Base-by-base conservation (phyloP, 2,329 filamentous ascomycete genomes). In the Bipolaris victoriae region DNA sequence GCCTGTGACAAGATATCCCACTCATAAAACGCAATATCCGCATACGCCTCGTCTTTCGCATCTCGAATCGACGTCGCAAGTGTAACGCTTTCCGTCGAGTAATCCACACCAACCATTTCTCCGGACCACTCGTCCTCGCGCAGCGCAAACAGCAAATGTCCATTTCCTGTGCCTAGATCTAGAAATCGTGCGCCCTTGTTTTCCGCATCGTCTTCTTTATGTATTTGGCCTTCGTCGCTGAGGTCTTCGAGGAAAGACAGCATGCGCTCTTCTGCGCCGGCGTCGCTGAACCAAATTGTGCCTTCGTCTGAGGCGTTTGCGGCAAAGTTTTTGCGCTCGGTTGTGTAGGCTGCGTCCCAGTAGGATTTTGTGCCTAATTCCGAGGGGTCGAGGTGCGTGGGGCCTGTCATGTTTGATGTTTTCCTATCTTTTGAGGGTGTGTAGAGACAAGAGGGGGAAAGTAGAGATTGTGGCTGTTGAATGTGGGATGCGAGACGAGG, bases 211-310 rank as follows among this genome's bases (percentile, higher is more conserved):
- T 7, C 69, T 48, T 44, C 50, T 72, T 81, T 62, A 76, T 61
- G 72, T 61, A 86, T 73, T 26, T 81, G 78, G 1, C 76, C 76
- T 13, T 80, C 76, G 3, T 80, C 77, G 3, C 80, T 80, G 7
- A 96, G 84, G 5, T 67, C 60, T 13, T 77, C 75, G 5, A 83
- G 77, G 74, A 89, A 92, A 9, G 80, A 76, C 22, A 96, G 78
- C 58, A 96, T 87, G 71, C 93, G 93, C 61, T 88, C 83, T 71
- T 97, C 91, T 60, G 95, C 95, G 71, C 90, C 87, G 31, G 92
- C 90, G 79, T 98, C 95, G 75, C 92, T 90, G 83, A 99, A 99
- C 95, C 95, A 99, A 68, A 95, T 88, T 29, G 92, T 96, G 65
- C 94, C 94, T 58, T 89, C 89, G 80, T 97, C 91, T 55, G 84